These are phyloP conservation scores for Aquilaria agallochum DNA, from an alignment of 441 rosid species.

Conservation along the genomic window DNA sequence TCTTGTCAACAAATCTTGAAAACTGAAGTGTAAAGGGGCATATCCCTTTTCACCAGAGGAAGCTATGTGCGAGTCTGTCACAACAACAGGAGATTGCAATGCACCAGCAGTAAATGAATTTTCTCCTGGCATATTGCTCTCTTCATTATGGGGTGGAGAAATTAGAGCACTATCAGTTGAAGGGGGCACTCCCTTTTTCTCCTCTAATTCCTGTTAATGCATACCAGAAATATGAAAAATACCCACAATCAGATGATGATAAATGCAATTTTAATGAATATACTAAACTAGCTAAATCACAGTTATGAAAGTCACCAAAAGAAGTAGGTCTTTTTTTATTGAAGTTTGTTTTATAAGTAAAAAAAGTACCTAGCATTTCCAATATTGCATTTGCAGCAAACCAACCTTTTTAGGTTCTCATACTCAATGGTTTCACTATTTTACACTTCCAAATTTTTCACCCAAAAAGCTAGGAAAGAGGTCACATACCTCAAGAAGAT, in stretches of 20 bases:
- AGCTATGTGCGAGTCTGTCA: conserved; percentile 41
- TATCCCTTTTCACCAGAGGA: conserved; percentile 46
- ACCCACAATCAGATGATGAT: conserved; percentile 13
- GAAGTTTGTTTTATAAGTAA: too few relatives aligned
- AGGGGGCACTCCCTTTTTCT: conserved; percentile 25
- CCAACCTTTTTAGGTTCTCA: too few relatives aligned
- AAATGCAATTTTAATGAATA: too few relatives aligned
- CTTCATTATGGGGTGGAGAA: conserved; percentile 24
- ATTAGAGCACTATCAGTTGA: conserved; percentile 28
- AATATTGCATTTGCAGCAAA: too few relatives aligned
- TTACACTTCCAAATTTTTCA: neutral
- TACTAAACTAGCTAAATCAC: too few relatives aligned
- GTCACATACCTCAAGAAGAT: conserved; percentile 42
- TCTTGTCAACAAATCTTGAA: conserved; percentile 54
- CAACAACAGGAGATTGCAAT: conserved; percentile 29
- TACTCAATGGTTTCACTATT: too few relatives aligned
- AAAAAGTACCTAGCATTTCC: too few relatives aligned
- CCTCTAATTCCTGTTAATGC: conserved; percentile 28
- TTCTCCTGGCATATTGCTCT: conserved; percentile 28
- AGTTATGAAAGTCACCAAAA: neutral
- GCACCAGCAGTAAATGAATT: conserved; percentile 32
- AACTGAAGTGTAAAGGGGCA: conserved; percentile 65
- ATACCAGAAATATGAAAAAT: neutral
- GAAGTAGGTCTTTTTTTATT: neutral
- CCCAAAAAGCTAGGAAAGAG: neutral